Evolutionary conservation across 2,329 filamentous ascomycete species (phyloP), one percentile per base, ranked within the genome.

Genomic region (Aspergillus sp.): DNA sequence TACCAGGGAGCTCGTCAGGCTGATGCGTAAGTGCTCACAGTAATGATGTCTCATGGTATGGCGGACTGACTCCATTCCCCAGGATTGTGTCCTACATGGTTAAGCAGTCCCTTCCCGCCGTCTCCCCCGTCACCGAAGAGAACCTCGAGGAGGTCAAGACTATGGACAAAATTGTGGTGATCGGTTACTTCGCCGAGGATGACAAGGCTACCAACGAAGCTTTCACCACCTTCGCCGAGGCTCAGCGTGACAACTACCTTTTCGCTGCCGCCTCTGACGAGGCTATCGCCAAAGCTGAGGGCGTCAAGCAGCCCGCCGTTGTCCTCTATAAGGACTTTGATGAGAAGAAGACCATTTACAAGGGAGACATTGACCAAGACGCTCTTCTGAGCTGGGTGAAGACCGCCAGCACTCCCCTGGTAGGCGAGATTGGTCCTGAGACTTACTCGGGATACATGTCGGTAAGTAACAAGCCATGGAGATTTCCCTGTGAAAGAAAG

Each of bases 291-390:
- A 86, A 95, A 82, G 87, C 89, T 45, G 94, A 95, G 79, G 92
- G 89, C 63, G 90, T 95, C 72, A 88, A 86, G 73, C 84, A 88
- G 67, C 94, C 94, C 59, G 86, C 88, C 52, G 79, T 99, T 60
- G 89, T 96, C 60, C 84, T 99, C 54, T 97, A 97, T 87, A 97
- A 99, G 84, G 82, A 87, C 55, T 99, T 97, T 68, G 94, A 99
- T 69, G 93, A 97, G 79, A 91, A 92, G 79, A 96, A 96, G 84
- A 84, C 85, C 65, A 79, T 86, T 64, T 96, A 89, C 79, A 79
- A 83, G 17, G 88, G 90, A 63, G 86, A 89, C 73, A 92, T 97
- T 67, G 88, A 90, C 40, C 82, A 82, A 55, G 89, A 92, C 56
- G 83, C 84, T 48, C 90, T 99, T 67, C 83, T 85, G 70, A 81